A percentile compares a stretch with the other conserved stretches of the same genome.
These are phyloP conservation scores for Halenospora varia DNA, from an alignment of 495 filamentous ascomycete species.

Conservation along the genomic window DNA sequence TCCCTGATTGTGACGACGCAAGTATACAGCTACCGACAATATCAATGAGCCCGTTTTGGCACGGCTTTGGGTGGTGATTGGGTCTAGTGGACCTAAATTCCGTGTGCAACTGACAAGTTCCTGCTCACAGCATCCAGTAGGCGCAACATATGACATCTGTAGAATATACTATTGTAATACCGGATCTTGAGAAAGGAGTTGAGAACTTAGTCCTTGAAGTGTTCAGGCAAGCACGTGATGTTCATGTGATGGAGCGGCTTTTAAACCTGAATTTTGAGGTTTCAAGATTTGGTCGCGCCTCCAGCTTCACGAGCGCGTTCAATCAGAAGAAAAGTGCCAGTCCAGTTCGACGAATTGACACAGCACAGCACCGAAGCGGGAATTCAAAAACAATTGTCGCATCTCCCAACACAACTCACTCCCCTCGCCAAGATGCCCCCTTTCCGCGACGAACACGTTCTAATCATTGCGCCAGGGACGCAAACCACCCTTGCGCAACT, in stretches of 20 bases:
- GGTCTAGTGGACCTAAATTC: too few relatives aligned
- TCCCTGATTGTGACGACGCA: too few relatives aligned
- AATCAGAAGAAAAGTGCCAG: not conserved
- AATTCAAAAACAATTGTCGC: not conserved
- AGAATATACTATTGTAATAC: too few relatives aligned
- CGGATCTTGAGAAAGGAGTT: too few relatives aligned
- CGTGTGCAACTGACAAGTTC: too few relatives aligned
- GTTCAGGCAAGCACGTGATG: not conserved
- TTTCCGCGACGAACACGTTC: constrained; percentile 45
- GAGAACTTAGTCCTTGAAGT: too few relatives aligned
- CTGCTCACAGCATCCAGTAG: too few relatives aligned
- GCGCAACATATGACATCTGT: too few relatives aligned
- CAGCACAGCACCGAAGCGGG: not conserved
- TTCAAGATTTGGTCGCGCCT: not conserved
- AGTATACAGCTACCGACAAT: too few relatives aligned
- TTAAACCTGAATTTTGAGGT: too few relatives aligned
- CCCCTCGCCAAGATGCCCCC: constrained; percentile 19
- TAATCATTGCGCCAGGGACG: constrained; percentile 88
- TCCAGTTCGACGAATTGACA: not conserved
- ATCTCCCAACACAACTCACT: not conserved
- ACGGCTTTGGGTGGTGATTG: too few relatives aligned
- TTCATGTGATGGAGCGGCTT: not conserved
- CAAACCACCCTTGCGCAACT: constrained; percentile 91
- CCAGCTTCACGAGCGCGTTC: not conserved
- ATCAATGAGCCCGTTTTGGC: too few relatives aligned